Evolutionary conservation across 2,329 filamentous ascomycete species (phyloP), one percentile per base, ranked within the genome.

Genomic region (Xylaria sp.): DNA sequence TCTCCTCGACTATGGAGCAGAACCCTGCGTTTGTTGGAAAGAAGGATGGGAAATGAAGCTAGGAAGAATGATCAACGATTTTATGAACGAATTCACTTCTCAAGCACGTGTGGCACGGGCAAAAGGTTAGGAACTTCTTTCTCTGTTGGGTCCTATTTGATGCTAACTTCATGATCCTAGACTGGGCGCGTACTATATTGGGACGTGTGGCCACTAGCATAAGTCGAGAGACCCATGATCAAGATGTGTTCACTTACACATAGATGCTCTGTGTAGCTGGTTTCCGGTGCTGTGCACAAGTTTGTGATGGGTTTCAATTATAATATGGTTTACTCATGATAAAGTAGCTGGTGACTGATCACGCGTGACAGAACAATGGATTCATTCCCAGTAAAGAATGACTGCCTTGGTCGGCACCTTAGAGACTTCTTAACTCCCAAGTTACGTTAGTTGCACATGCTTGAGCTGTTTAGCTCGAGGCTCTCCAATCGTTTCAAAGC

Each of bases 1-100:
- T 98, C 60, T 91, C 92, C 1, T 87, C 90, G 50, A 98, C 93
- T 0, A 93, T 97, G 90, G 93, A 97, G 82, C 92, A 93, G 80
- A 95, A 95, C 74, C 89, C 91, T 16, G 92, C 91, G 2, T 97
- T 97, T 77, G 79, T 84, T 48, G 71, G 25, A 42, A 78, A 78
- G 44, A n/a, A 70, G 53, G 69, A 72, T 40, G 71, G 57, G 18
- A 73, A 74, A 59, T 73, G 69, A 76, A 67, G 40, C 9, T 58
- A 53, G 23, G 21, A 40, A n/a, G 21, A 32, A 44, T 25, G 12
- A 4, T 9, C 21, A 21, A 60, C 48, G 51, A 63, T 29, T 25
- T 32, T 25, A 42, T 47, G 47, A 62, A 66, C 18, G 51, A 64
- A 59, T 42, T 18, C 21, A 35, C 42, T 10, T 51, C 35, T 12